These are phyloP conservation scores for Dimocarpus longan DNA, from an alignment of 345 rosid species.

Conservation along the genomic window DNA sequence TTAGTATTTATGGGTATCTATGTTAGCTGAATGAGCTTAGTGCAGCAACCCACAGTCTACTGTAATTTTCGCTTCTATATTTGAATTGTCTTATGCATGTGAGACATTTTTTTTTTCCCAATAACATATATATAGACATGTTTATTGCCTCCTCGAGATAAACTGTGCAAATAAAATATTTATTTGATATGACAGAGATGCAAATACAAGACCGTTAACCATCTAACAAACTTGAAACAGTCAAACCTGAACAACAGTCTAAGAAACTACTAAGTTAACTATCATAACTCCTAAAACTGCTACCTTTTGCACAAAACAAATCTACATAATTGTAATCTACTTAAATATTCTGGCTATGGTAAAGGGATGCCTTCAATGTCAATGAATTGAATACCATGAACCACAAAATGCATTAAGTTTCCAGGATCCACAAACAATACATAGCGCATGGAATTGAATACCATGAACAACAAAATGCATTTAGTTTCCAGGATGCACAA, in stretches of 20 bases:
- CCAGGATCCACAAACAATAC: neutral
- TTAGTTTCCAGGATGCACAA: slow-evolving; percentile 3
- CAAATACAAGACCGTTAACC: neutral
- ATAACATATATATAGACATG: too few relatives aligned
- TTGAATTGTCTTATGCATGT: neutral
- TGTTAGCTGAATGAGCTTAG: neutral
- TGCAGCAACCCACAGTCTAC: neutral
- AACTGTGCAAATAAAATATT: too few relatives aligned
- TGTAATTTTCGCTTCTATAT: neutral
- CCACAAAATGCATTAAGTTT: neutral
- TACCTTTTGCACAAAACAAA: neutral
- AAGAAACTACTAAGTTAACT: neutral
- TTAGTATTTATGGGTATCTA: neutral
- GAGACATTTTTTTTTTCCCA: too few relatives aligned
- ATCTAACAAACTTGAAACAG: neutral
- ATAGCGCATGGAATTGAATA: neutral
- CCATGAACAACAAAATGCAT: neutral
- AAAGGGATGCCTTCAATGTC: neutral
- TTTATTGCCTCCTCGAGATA: too few relatives aligned
- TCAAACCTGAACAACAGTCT: neutral
- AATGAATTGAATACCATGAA: neutral
- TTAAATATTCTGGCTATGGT: neutral
- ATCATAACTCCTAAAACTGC: slow-evolving; percentile 1
- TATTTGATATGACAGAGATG: neutral
- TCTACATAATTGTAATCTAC: neutral